Conservation (phyloP, 2,329 filamentous ascomycete species). For the Sphaerulina musiva region DNA sequence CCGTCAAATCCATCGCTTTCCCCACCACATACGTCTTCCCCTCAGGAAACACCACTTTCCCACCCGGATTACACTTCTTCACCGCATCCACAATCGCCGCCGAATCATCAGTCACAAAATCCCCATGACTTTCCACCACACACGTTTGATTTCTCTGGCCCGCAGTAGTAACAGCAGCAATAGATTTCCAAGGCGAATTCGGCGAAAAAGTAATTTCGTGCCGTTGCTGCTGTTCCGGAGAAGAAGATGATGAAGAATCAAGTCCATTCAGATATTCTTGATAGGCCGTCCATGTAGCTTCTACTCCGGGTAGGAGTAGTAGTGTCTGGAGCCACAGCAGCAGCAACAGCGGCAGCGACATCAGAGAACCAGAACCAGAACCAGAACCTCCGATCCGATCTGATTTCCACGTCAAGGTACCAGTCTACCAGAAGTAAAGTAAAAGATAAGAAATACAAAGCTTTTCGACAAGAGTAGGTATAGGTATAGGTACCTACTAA, state of each 20-base stretch:
- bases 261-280: conserved; percentile 22
- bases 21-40: conserved; percentile 55
- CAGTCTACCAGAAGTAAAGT: too few relatives aligned
- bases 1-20: conserved; percentile 59
- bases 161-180: too few relatives aligned
- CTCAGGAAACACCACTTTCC: conserved; percentile 53
- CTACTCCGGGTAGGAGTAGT: conserved; percentile 8
- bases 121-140: conserved; percentile 35
- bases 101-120: conserved; percentile 45
- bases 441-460: too few relatives aligned
- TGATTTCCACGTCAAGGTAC: too few relatives aligned
- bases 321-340: conserved; percentile 15
- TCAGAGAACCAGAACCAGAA: background rate
- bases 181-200: conserved; percentile 25
- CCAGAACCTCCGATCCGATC: background rate
- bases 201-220: conserved; percentile 34
- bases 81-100: conserved; percentile 50
- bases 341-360: background rate
- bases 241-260: conserved; percentile 11
- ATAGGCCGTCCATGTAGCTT: conserved; percentile 28
- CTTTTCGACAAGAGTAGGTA: too few relatives aligned
- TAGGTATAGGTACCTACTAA: too few relatives aligned
- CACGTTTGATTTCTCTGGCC: conserved; percentile 36
- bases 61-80: conserved; percentile 56
- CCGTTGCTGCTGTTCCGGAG: conserved; percentile 16